Percentiles rank a stretch among this genome's conserved stretches.
Evolutionary conservation across 495 filamentous ascomycete species (phyloP).

Genomic region (Aspergillus heteromorphus): DNA sequence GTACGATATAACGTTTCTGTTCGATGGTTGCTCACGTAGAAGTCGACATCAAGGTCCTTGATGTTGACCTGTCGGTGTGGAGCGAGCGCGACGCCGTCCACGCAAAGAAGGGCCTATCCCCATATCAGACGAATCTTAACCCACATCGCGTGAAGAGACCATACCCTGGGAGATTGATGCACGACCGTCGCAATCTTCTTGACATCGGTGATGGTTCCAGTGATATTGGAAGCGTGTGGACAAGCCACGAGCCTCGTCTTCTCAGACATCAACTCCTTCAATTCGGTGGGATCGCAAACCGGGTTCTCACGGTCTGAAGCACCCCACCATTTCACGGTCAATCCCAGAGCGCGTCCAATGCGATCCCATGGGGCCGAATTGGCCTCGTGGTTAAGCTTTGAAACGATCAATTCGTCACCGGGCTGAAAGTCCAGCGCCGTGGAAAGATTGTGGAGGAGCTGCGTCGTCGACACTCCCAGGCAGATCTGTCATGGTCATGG

Average conservation of each 20-base stretch:
- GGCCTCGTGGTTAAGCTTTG: constrained; percentile 65
- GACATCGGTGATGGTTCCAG: constrained; percentile 63
- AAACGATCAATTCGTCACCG: constrained; percentile 60
- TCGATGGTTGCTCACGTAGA: constrained; percentile 44
- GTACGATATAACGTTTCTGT: constrained; percentile 20
- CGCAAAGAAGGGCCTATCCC: constrained; percentile 36
- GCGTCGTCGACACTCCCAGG: constrained; percentile 63
- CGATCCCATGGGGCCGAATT: constrained; percentile 65
- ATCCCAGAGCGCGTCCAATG: constrained; percentile 51
- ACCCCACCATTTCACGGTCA: constrained; percentile 63
- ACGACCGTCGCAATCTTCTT: constrained; percentile 43
- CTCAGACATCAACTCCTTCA: constrained; percentile 49
- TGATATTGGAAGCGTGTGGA: constrained; percentile 64
- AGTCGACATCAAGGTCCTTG: constrained; percentile 57
- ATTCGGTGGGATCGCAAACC: constrained; percentile 45
- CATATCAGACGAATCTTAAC: constrained; percentile 27
- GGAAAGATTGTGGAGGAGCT: constrained; percentile 67
- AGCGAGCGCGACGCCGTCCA: constrained; percentile 65
- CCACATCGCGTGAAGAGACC: not conserved
- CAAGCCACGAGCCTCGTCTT: constrained; percentile 62
- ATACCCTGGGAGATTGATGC: constrained; percentile 36
- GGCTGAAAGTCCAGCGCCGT: constrained; percentile 51
- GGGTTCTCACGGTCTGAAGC: constrained; percentile 41
- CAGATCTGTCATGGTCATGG: constrained; percentile 17
- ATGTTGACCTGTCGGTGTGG: constrained; percentile 67